Percentiles rank a stretch among this genome's conserved stretches.
phyloP scores from a whole-genome alignment of 352 stramenopile genomes.

The Phytophthora fragariae region DNA sequence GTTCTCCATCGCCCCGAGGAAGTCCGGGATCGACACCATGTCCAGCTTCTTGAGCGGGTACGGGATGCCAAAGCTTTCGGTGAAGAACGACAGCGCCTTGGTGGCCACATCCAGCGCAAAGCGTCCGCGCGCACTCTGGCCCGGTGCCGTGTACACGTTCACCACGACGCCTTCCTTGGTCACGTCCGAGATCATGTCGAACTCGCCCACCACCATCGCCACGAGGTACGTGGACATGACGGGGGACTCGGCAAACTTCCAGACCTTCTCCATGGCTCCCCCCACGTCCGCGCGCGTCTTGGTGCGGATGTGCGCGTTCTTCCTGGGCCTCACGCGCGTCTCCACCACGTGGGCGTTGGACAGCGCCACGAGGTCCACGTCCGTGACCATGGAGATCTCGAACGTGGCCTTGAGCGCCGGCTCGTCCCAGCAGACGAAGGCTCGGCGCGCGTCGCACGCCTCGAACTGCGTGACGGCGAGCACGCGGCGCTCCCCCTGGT shows the following conservation, averaged over 20 bases:
- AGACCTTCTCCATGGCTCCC: slow-evolving; percentile 62
- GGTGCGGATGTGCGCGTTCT: slow-evolving; percentile 64
- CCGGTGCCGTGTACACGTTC: slow-evolving; percentile 95
- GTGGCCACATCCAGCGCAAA: slow-evolving; percentile 91
- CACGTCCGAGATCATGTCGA: slow-evolving; percentile 94
- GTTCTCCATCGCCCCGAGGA: slow-evolving; percentile 96
- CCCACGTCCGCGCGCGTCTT: slow-evolving; percentile 49
- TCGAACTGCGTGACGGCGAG: slow-evolving; percentile 93
- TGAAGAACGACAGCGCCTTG: slow-evolving; percentile 78
- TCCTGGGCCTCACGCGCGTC: slow-evolving; percentile 65
- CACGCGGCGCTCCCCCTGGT: slow-evolving; percentile 91
- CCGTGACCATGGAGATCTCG: slow-evolving; percentile 93
- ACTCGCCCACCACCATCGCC: slow-evolving; percentile 96
- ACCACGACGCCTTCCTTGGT: slow-evolving; percentile 93
- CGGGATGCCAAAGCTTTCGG: slow-evolving; percentile 72
- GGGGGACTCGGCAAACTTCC: slow-evolving; percentile 93
- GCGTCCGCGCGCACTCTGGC: slow-evolving; percentile 87
- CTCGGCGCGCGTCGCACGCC: slow-evolving; percentile 89
- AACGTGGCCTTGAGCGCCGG: slow-evolving; percentile 96
- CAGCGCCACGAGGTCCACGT: slow-evolving; percentile 91
- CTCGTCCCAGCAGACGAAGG: slow-evolving; percentile 99
- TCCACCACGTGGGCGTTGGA: slow-evolving; percentile 97
- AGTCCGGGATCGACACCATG: slow-evolving; percentile 97
- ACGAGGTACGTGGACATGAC: slow-evolving; percentile 99
- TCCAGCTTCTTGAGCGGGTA: slow-evolving; percentile 99